A percentile compares a stretch with the other conserved stretches of the same genome.
These are phyloP conservation scores for Salvia hispanica DNA, from an alignment of 257 asterid genomes.

Conservation along the genomic window DNA sequence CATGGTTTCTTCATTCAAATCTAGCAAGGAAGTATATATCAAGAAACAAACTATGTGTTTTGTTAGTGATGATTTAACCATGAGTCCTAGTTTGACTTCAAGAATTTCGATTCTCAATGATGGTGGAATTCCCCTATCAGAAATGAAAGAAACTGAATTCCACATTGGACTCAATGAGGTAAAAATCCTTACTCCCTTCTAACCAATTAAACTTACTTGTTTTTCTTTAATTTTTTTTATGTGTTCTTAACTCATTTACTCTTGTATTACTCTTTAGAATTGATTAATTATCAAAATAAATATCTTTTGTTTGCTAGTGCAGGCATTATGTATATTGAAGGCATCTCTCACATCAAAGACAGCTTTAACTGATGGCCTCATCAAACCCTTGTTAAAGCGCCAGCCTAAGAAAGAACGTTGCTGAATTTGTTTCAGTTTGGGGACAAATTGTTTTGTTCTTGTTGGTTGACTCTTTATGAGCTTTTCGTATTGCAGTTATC, in stretches of 20 bases:
- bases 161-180: not conserved
- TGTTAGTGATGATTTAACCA: not conserved
- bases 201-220: not conserved
- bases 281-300: too few relatives aligned
- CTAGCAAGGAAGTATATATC: not conserved
- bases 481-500: too few relatives aligned
- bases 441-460: too few relatives aligned
- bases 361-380: not conserved
- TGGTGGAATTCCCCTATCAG: not conserved
- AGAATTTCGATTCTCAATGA: not conserved
- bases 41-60: not conserved
- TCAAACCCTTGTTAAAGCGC: not conserved
- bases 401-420: not conserved
- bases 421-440: too few relatives aligned
- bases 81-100: not conserved
- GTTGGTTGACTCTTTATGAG: too few relatives aligned
- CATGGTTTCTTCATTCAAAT: not conserved
- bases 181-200: too few relatives aligned
- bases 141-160: not conserved
- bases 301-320: not conserved
- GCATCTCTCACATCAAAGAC: constrained; percentile 5
- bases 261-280: too few relatives aligned
- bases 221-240: too few relatives aligned
- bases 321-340: not conserved
- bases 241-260: too few relatives aligned